These are phyloP conservation scores for Beauveria caledonica DNA, from an alignment of 2,329 filamentous ascomycete species.

Conservation along the genomic window DNA sequence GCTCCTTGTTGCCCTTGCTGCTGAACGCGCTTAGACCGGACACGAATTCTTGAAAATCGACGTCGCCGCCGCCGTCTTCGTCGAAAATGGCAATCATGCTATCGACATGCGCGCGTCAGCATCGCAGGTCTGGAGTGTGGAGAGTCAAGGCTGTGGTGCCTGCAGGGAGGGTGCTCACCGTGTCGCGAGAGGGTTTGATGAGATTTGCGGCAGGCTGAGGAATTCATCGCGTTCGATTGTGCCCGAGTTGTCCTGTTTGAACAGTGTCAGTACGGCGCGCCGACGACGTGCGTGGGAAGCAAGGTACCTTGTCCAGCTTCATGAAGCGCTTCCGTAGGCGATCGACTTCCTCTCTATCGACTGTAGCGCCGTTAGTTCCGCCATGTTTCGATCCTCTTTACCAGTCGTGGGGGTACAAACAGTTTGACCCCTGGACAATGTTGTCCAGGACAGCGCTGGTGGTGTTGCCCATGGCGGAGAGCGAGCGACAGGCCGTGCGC, in stretches of 20 bases:
- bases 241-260: slow-evolving; percentile 78
- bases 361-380: slow-evolving; percentile 35
- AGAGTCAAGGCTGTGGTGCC: not conserved
- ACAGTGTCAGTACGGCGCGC: not conserved
- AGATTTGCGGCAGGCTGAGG: slow-evolving; percentile 92
- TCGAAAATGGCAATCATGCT: slow-evolving; percentile 99
- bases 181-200: slow-evolving; percentile 92
- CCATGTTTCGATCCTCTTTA: not conserved
- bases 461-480: slow-evolving; percentile 53
- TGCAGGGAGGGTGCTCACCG: slow-evolving; percentile 45
- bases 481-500: not conserved
- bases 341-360: slow-evolving; percentile 96
- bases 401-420: slow-evolving; percentile 39
- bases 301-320: slow-evolving; percentile 88
- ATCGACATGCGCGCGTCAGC: slow-evolving; percentile 10
- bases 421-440: slow-evolving; percentile 95
- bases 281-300: not conserved
- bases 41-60: slow-evolving; percentile 98
- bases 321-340: slow-evolving; percentile 94
- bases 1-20: slow-evolving; percentile 97
- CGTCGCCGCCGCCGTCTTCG: slow-evolving; percentile 93
- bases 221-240: slow-evolving; percentile 99
- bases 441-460: slow-evolving; percentile 77
- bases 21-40: slow-evolving; percentile 91
- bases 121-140: not conserved